Conservation (phyloP, 352 stramenopile species). For the Blastocystis sp. region DNA sequence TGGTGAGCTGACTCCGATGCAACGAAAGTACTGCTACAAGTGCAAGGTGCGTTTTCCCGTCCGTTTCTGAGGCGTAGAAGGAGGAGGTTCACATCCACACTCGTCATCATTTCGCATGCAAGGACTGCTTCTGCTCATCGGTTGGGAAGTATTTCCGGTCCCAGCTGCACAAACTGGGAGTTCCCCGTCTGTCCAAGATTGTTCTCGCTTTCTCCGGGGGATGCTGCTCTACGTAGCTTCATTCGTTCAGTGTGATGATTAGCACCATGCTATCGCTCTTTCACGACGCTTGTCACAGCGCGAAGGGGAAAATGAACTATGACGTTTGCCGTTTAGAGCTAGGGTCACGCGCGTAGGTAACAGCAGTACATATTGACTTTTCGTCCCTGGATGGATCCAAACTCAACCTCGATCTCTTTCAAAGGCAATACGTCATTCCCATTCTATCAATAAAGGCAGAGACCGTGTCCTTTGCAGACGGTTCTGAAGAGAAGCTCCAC, state of each 20-base stretch:
- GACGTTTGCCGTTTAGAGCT: not conserved
- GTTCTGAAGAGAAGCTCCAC: not conserved
- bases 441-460: constrained; percentile 17
- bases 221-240: constrained; percentile 31
- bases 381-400: not conserved
- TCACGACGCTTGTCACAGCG: not conserved
- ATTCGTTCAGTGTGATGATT: not conserved
- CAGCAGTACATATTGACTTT: constrained; percentile 52
- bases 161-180: constrained; percentile 44
- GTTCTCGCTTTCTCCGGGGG: constrained; percentile 53
- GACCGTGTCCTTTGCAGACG: not conserved
- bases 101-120: constrained; percentile 58
- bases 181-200: constrained; percentile 12
- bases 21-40: constrained; percentile 33
- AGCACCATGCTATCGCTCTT: constrained; percentile 46
- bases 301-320: constrained; percentile 3
- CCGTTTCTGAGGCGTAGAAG: not conserved
- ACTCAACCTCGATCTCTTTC: not conserved
- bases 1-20: constrained; percentile 2
- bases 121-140: constrained; percentile 44
- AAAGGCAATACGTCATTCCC: not conserved
- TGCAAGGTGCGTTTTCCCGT: constrained; percentile 25
- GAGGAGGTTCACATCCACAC: not conserved
- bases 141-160: constrained; percentile 33
- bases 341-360: not conserved